Evolutionary conservation across 2,329 filamentous ascomycete genomes (phyloP).

Genomic region (Hypoxylon sp.): DNA sequence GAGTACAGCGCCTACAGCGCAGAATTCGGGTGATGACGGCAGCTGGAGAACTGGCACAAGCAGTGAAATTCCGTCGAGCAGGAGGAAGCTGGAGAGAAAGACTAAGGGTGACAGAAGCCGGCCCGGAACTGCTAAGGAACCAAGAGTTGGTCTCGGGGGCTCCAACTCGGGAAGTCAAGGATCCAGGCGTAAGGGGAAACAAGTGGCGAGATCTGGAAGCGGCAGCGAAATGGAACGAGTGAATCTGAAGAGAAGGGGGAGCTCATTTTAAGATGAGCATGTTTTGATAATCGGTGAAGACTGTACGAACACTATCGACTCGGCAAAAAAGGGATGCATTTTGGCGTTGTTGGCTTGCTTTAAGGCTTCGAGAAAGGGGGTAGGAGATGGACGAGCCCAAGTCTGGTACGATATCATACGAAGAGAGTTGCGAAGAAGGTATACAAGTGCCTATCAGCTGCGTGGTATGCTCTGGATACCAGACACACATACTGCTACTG

Average conservation of each 20-base stretch:
- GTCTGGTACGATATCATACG: slow-evolving; percentile 8
- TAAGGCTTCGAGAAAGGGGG: neutral
- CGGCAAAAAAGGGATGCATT: slow-evolving; percentile 22
- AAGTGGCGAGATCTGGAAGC: slow-evolving; percentile 49
- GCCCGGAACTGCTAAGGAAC: slow-evolving; percentile 53
- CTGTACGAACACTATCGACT: neutral
- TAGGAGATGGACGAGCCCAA: neutral
- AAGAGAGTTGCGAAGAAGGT: slow-evolving; percentile 1
- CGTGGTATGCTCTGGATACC: too few species aligned
- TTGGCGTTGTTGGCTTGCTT: slow-evolving; percentile 28
- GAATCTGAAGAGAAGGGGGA: slow-evolving; percentile 48
- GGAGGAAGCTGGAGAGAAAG: slow-evolving; percentile 10
- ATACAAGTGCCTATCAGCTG: slow-evolving; percentile 6
- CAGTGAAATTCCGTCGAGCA: slow-evolving; percentile 18
- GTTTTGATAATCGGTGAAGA: too few species aligned
- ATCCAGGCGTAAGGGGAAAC: slow-evolving; percentile 59
- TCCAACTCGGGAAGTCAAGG: slow-evolving; percentile 41
- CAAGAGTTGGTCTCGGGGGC: slow-evolving; percentile 42
- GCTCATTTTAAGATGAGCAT: slow-evolving; percentile 51
- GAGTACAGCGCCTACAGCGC: slow-evolving; percentile 56
- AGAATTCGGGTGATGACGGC: slow-evolving; percentile 61
- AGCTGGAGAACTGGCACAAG: slow-evolving; percentile 33
- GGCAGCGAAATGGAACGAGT: slow-evolving; percentile 43
- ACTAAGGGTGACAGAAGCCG: slow-evolving; percentile 45
- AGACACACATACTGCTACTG: slow-evolving; percentile 7